Base-by-base conservation (phyloP, 495 filamentous ascomycete species). In the Cladorrhinum samala region DNA sequence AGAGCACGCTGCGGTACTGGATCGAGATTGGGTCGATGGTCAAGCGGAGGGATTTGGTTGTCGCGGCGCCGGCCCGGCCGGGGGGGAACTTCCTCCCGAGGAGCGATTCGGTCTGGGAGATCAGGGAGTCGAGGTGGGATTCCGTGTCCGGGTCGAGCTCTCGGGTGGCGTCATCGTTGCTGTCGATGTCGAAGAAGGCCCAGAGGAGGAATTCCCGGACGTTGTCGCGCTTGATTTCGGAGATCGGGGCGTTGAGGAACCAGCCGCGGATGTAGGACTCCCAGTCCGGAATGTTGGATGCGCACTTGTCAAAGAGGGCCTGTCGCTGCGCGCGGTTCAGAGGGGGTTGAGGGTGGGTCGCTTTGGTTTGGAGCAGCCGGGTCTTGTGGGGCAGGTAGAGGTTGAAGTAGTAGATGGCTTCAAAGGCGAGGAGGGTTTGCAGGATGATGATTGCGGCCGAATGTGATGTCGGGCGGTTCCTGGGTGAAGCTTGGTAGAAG, bases 1-100 rank as follows among this genome's bases (percentile, higher is more conserved):
- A 88, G 14, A 76, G 47, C 27, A 87, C 64, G 56, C 78, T 81
- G 40, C 83, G 72, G 58, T 85, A 82, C 52, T 75, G 62, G 66
- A 81, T 82, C 33, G 77, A 69, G 38, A 87, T 75, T 18, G 68
- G 61, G 62, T 88, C 85, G n/a, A 87, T 40, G 9, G 83, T 89
- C 46, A 88, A 66, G 37, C 84, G 72, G 44, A 89, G 61, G 23
- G 74, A 64, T 44, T 69, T 68, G 7, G 79, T 33, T 8, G 39
- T 18, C 5, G 39, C 83, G 4, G 63, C 68, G 16, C 79, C 82
- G 47, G n/a, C n/a, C n/a, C 72, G 72, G 16, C 81, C 85, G 2
- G 64, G 63, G 36, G 73, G 68, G 13, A 84, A 65, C 14, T 58
- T 62, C 16, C 72, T 63, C 1, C 76, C 77, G 8, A 83, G 56